Evolutionary conservation across 83 land plant species (phyloP).

Genomic region (Thuja plicata): DNA sequence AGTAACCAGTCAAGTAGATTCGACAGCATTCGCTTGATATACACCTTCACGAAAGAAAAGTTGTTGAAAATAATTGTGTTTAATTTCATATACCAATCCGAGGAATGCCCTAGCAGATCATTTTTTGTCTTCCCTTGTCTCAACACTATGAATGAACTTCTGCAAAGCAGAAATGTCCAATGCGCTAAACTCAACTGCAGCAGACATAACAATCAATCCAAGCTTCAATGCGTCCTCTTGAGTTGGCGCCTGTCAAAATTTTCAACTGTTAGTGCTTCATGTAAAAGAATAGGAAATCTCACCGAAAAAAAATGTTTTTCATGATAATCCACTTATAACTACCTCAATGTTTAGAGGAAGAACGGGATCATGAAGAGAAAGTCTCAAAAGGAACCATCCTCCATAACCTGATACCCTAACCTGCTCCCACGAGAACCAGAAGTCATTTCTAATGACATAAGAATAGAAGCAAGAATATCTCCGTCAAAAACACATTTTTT

Average conservation of each 20-base stretch:
- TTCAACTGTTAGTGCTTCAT: neutral
- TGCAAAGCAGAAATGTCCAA: conserved; percentile 74
- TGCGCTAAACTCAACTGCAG: conserved; percentile 67
- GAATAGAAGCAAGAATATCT: neutral
- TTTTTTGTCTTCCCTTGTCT: neutral
- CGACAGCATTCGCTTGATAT: neutral
- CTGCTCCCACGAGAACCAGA: conserved; percentile 1
- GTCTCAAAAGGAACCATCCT: conserved; percentile 96
- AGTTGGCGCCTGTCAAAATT: conserved; percentile 67
- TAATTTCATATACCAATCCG: neutral
- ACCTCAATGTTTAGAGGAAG: conserved; percentile 97
- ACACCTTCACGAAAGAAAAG: neutral
- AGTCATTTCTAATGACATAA: neutral
- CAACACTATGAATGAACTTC: conserved; percentile 46
- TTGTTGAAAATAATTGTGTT: neutral
- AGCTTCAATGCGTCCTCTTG: conserved; percentile 77
- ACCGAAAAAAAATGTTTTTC: neutral
- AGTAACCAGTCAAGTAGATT: neutral
- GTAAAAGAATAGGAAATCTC: neutral
- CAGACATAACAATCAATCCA: conserved; percentile 59
- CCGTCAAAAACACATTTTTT: neutral
- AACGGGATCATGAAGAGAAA: conserved; percentile 97
- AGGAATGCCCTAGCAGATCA: neutral
- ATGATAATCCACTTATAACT: conserved; percentile 4
- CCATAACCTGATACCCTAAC: conserved; percentile 80